Percentiles rank a stretch among this genome's conserved stretches.
Conservation (phyloP, 768 basidiomycete species). For the Termitomyces sp. region DNA sequence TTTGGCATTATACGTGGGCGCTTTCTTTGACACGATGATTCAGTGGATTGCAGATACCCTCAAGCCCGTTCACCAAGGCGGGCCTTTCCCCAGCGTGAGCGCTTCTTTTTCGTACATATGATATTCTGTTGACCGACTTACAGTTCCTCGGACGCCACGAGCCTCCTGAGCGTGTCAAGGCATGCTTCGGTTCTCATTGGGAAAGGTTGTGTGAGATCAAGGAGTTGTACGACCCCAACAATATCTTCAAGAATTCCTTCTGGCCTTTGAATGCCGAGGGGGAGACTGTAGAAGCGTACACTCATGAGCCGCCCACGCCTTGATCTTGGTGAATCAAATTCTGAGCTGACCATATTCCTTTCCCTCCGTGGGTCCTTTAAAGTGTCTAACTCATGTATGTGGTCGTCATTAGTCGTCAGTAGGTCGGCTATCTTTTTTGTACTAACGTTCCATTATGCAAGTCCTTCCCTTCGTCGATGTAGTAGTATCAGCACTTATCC, state of each 20-base stretch:
- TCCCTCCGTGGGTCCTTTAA: neutral
- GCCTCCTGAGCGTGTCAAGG: slow-evolving; percentile 51
- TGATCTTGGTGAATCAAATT: neutral
- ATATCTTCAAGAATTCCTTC: slow-evolving; percentile 71
- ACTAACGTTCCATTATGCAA: neutral
- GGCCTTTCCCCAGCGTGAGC: slow-evolving; percentile 74
- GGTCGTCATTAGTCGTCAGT: neutral
- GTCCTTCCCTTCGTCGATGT: too few species aligned
- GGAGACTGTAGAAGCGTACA: slow-evolving; percentile 45
- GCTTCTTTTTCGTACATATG: neutral
- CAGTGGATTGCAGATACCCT: slow-evolving; percentile 81
- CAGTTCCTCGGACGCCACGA: slow-evolving; percentile 79
- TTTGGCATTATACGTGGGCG: neutral
- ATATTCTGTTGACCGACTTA: slow-evolving; percentile 3
- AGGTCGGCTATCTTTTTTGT: neutral
- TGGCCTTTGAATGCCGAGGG: slow-evolving; percentile 71
- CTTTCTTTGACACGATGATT: slow-evolving; percentile 1
- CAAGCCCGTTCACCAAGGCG: slow-evolving; percentile 66
- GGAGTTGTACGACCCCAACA: slow-evolving; percentile 67
- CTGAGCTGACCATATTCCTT: neutral
- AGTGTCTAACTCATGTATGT: neutral
- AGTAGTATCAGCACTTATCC: neutral
- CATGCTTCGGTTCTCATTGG: slow-evolving; percentile 76
- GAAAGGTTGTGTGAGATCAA: slow-evolving; percentile 66
- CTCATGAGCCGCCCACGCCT: slow-evolving; percentile 60